Percentiles rank a stretch among this genome's conserved stretches.
phyloP scores from a whole-genome alignment of 2,329 filamentous ascomycete genomes.

The Xylariales sp. region DNA sequence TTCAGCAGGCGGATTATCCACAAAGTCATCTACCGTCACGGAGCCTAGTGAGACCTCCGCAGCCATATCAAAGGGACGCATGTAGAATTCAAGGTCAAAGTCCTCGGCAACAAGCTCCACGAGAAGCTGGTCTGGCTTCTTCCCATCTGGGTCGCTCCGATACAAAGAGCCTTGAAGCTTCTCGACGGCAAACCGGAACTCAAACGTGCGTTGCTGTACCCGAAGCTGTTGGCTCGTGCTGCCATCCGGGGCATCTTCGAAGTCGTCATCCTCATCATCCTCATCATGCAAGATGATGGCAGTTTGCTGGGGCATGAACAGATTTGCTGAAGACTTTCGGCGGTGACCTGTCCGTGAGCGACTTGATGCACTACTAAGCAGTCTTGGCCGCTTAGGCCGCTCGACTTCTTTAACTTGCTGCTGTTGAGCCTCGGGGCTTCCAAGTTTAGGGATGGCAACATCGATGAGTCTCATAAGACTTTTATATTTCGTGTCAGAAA shows the following conservation, averaged over 20 bases:
- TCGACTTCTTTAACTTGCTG: no score
- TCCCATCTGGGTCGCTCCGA: slow-evolving; percentile 74
- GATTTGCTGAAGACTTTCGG: slow-evolving; percentile 62
- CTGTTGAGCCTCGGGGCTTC: slow-evolving; percentile 39
- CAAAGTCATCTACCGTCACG: slow-evolving; percentile 88
- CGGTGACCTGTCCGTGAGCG: slow-evolving; percentile 42
- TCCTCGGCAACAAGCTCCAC: slow-evolving; percentile 88
- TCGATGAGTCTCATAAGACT: slow-evolving; percentile 94
- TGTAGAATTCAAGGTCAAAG: slow-evolving; percentile 83
- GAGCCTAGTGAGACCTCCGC: slow-evolving; percentile 86
- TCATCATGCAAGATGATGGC: slow-evolving; percentile 79
- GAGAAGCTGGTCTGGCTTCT: slow-evolving; percentile 72
- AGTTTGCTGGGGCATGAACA: slow-evolving; percentile 66
- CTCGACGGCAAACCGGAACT: slow-evolving; percentile 95
- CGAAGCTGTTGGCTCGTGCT: slow-evolving; percentile 56
- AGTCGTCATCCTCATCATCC: slow-evolving; percentile 59
- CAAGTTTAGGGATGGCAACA: slow-evolving; percentile 85
- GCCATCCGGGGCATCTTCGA: slow-evolving; percentile 62
- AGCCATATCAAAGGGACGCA: slow-evolving; percentile 86
- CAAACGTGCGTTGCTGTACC: slow-evolving; percentile 85
- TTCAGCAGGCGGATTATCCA: slow-evolving; percentile 80
- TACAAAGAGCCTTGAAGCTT: slow-evolving; percentile 90
- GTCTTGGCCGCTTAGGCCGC: slow-evolving; percentile 37
- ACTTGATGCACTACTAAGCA: slow-evolving; percentile 41
- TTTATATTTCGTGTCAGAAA: slow-evolving; percentile 96